Evolutionary conservation across 148 eudicot genomes (phyloP).

Genomic region (Amaranthus palmeri): DNA sequence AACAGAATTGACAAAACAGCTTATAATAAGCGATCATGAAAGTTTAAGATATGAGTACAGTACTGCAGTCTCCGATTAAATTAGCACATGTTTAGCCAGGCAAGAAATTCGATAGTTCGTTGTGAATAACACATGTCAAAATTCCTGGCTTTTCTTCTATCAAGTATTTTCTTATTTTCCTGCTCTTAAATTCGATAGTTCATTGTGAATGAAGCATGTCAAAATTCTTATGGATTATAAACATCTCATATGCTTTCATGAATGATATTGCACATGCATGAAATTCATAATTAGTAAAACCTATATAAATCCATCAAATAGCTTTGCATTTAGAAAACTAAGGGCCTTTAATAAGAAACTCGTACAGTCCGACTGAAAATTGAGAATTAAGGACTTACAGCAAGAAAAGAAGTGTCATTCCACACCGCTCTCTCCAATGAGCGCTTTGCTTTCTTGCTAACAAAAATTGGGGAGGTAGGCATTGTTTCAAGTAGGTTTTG

Average conservation of each 20-base stretch:
- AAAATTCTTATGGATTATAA: neutral
- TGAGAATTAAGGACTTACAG: constrained; percentile 50
- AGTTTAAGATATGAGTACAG: no score
- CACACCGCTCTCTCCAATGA: constrained; percentile 88
- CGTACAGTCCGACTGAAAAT: neutral
- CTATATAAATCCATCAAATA: neutral
- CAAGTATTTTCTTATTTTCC: neutral
- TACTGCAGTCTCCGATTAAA: no score
- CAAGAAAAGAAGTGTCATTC: constrained; percentile 94
- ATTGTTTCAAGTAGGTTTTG: constrained; percentile 93
- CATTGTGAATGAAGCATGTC: neutral
- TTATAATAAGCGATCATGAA: no score
- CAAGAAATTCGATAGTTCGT: neutral
- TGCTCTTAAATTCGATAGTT: neutral
- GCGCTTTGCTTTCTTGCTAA: constrained; percentile 90
- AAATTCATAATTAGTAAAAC: neutral
- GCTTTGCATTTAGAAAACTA: neutral
- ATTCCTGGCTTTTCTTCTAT: neutral
- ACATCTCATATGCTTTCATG: no score
- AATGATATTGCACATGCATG: neutral
- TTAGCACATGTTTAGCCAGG: no score
- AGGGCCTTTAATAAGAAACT: neutral
- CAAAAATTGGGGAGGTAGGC: constrained; percentile 96
- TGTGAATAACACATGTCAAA: neutral
- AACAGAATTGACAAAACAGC: no score